phyloP scores from a whole-genome alignment of 352 stramenopile species.

The Pythium dissotocum region DNA sequence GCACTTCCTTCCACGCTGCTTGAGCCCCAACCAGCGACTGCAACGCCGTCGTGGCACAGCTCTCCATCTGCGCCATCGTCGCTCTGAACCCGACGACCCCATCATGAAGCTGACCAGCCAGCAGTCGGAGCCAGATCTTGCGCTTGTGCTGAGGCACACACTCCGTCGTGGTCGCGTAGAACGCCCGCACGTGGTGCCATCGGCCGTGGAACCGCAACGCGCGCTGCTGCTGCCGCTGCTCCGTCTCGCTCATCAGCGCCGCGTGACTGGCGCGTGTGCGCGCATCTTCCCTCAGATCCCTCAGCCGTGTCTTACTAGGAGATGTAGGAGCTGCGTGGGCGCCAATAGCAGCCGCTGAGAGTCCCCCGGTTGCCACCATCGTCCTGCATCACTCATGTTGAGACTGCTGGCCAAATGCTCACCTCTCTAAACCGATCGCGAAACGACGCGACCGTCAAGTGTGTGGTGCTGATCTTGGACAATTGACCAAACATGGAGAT shows the following conservation, averaged over 20 bases:
- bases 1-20: slow-evolving; percentile 22
- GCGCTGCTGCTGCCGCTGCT: slow-evolving; percentile 41
- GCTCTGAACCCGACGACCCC: slow-evolving; percentile 20
- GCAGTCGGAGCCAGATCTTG: slow-evolving; percentile 23
- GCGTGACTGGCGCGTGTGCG: slow-evolving; percentile 25
- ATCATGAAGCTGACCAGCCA: slow-evolving; percentile 21
- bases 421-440: slow-evolving; percentile 22
- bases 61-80: slow-evolving; percentile 44
- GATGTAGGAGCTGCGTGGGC: slow-evolving; percentile 7
- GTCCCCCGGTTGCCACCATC: neutral
- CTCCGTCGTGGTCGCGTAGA: slow-evolving; percentile 50
- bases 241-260: slow-evolving; percentile 18
- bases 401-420: neutral
- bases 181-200: slow-evolving; percentile 44
- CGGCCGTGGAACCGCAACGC: slow-evolving; percentile 39
- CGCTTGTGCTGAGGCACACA: slow-evolving; percentile 12
- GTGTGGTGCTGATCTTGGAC: no score
- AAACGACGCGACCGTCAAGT: slow-evolving; percentile 16
- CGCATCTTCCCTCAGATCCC: slow-evolving; percentile 42
- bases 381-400: neutral
- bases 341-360: neutral
- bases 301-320: slow-evolving; percentile 29
- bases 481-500: neutral
- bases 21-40: slow-evolving; percentile 13
- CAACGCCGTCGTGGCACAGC: slow-evolving; percentile 32